These are phyloP conservation scores for Macrolepiota albuminosa DNA, from an alignment of 768 basidiomycete genomes.

Conservation along the genomic window DNA sequence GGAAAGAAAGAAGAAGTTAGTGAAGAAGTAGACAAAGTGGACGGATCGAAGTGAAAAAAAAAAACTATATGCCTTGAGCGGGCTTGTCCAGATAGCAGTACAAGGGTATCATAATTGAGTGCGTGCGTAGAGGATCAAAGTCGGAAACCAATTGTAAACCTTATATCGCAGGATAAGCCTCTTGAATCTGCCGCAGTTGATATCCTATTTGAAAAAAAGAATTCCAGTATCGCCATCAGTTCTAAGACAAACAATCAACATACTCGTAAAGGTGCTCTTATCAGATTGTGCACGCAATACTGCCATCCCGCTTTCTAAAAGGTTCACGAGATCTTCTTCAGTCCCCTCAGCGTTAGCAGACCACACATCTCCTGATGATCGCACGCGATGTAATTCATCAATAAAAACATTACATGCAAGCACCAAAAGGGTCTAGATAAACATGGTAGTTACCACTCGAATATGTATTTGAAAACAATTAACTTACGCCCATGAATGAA, in stretches of 20 bases:
- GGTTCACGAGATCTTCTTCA: constrained; percentile 40
- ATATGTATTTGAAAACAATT: not conserved
- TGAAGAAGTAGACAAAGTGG: not conserved
- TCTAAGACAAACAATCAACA: constrained; percentile 17
- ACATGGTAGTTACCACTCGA: constrained; percentile 1
- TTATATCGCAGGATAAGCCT: constrained; percentile 38
- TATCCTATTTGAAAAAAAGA: constrained; percentile 28
- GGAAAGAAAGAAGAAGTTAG: not conserved
- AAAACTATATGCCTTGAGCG: not conserved
- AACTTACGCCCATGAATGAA: constrained; percentile 49
- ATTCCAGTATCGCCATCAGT: not conserved
- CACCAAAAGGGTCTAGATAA: constrained; percentile 40
- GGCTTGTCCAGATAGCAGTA: constrained; percentile 4
- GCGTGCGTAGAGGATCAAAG: constrained; percentile 5
- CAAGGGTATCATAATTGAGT: constrained; percentile 10
- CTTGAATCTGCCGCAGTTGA: constrained; percentile 42
- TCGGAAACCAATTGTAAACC: not conserved
- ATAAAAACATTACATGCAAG: constrained; percentile 42
- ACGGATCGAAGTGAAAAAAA: not conserved
- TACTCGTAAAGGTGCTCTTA: constrained; percentile 42
- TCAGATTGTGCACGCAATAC: constrained; percentile 39
- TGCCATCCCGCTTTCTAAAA: constrained; percentile 33
- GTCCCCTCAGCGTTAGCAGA: constrained; percentile 19
- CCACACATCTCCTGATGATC: constrained; percentile 28
- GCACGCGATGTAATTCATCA: constrained; percentile 39